These are phyloP conservation scores for Meredithiella fracta DNA, from an alignment of 2,329 filamentous ascomycete genomes.

Conservation along the genomic window DNA sequence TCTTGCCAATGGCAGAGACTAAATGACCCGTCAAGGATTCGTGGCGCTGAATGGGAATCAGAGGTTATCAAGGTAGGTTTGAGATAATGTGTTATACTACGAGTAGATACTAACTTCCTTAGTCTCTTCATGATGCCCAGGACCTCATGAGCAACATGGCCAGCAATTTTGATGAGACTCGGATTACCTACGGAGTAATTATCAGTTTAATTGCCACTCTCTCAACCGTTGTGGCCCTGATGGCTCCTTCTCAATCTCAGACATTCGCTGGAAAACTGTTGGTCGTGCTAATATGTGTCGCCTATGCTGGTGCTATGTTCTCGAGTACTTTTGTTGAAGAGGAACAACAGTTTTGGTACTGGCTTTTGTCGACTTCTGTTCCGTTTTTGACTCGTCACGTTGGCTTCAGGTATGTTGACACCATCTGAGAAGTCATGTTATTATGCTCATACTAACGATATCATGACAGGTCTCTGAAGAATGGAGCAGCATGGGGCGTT, in stretches of 20 bases:
- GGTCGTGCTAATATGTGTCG: slow-evolving; percentile 8
- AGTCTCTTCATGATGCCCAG: slow-evolving; percentile 59
- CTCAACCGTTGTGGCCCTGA: slow-evolving; percentile 24
- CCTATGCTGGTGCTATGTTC: slow-evolving; percentile 86
- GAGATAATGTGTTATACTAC: not conserved
- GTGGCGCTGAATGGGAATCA: slow-evolving; percentile 2
- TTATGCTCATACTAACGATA: slow-evolving; percentile 48
- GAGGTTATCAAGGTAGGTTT: slow-evolving; percentile 6
- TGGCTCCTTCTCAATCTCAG: not conserved
- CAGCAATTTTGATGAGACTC: slow-evolving; percentile 66
- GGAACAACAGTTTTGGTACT: slow-evolving; percentile 98
- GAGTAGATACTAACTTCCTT: not conserved
- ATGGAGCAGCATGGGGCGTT: slow-evolving; percentile 17
- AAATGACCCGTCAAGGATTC: not conserved
- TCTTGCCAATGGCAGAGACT: slow-evolving; percentile 48
- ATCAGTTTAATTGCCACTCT: slow-evolving; percentile 19
- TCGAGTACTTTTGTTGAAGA: slow-evolving; percentile 96
- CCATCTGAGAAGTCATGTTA: slow-evolving; percentile 29
- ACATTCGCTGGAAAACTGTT: not conserved
- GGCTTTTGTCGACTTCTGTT: slow-evolving; percentile 32
- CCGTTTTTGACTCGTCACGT: not conserved
- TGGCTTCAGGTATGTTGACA: not conserved
- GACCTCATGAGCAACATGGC: slow-evolving; percentile 72
- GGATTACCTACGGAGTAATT: slow-evolving; percentile 20
- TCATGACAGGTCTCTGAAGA: slow-evolving; percentile 18